These are phyloP conservation scores for Solanum sitiens DNA, from an alignment of 257 asterid species.

Conservation along the genomic window DNA sequence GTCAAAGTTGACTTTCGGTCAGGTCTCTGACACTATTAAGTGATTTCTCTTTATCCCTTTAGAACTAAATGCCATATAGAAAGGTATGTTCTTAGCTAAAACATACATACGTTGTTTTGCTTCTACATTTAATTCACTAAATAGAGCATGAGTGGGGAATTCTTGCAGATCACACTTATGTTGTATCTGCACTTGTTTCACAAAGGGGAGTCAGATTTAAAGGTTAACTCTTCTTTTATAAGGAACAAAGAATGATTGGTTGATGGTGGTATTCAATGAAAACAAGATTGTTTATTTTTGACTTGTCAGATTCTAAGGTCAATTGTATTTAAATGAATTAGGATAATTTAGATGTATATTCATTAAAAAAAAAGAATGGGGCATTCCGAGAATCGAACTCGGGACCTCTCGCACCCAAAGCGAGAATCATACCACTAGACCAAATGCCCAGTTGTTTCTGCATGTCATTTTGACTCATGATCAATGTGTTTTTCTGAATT, in stretches of 20 bases:
- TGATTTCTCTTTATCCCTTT: not conserved
- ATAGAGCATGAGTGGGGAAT: not conserved
- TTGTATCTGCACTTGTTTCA: not conserved
- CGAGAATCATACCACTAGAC: not conserved
- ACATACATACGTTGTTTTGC: not conserved
- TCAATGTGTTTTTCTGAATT: not conserved
- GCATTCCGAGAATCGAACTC: constrained; percentile 80
- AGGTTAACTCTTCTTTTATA: not conserved
- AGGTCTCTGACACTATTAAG: not conserved
- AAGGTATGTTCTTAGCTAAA: not conserved
- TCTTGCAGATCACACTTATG: not conserved
- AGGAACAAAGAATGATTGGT: not conserved
- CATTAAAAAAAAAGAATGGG: constrained; percentile 7
- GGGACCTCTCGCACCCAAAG: constrained; percentile 83
- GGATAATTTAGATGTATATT: not conserved
- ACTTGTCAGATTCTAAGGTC: not conserved
- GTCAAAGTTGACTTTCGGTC: not conserved
- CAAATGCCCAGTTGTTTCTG: not conserved
- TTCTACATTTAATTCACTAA: not conserved
- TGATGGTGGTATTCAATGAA: not conserved
- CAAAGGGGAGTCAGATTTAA: not conserved
- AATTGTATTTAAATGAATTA: not conserved
- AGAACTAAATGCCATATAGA: not conserved
- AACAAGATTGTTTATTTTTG: not conserved
- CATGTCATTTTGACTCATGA: not conserved